A percentile compares a stretch with the other conserved stretches of the same genome.
Conservation (phyloP, 1,284 basidiomycete species). For the Austropuccinia psidii region DNA sequence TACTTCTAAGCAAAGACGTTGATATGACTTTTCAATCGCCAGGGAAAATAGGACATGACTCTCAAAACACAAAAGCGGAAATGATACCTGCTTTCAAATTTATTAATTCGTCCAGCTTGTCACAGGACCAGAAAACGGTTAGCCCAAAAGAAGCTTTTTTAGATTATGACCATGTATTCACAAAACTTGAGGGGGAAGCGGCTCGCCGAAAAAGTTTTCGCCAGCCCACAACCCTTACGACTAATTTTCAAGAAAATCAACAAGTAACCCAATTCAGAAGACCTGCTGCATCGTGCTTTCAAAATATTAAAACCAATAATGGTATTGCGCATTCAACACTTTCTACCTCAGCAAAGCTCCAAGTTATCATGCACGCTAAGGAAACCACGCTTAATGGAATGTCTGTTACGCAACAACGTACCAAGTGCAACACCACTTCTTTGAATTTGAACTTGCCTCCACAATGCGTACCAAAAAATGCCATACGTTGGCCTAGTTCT, state of each 20-base stretch:
- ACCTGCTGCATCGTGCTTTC: neutral
- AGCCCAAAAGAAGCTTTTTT: conserved; percentile 33
- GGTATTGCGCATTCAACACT: neutral
- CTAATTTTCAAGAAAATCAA: neutral
- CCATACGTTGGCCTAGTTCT: conserved; percentile 23
- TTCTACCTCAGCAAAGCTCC: neutral
- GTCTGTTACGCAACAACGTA: neutral
- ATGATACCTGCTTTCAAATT: too few relatives aligned
- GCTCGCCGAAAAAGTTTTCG: neutral
- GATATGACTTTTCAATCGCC: too few relatives aligned
- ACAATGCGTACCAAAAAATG: conserved; percentile 32
- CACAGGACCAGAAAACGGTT: conserved; percentile 9
- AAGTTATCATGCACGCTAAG: neutral
- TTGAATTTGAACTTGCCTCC: conserved; percentile 18
- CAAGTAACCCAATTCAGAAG: neutral
- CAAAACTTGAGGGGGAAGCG: conserved; percentile 19
- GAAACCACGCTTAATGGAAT: neutral
- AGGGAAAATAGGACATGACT: too few relatives aligned
- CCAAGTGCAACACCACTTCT: too few relatives aligned
- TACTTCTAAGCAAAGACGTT: too few relatives aligned
- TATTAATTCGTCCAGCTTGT: too few relatives aligned
- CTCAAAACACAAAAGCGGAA: too few relatives aligned
- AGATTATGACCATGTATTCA: conserved; percentile 31
- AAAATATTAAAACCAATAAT: too few relatives aligned
- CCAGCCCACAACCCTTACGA: neutral